Evolutionary conservation across 371 early-diverging fungal genomes (phyloP), one percentile per base, ranked within the genome.

Genomic region (Rhizopus stolonifer): DNA sequence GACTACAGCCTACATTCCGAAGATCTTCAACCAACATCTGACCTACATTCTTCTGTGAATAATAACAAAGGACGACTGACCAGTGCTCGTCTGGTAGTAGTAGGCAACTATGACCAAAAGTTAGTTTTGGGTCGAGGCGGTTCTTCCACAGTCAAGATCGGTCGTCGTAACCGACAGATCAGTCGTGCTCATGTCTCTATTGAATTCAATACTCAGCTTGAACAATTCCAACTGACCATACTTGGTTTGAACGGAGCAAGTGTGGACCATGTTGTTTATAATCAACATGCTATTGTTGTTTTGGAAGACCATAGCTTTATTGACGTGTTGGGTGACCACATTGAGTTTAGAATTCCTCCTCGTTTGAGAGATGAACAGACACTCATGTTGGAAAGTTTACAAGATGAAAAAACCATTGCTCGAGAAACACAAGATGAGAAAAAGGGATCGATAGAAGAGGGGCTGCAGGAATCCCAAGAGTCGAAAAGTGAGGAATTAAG

Each of bases 101-200:
- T 63, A 0, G 82, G 79, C 8, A 66, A 70, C 21, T 65, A 69
- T 32, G 65, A 71, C n/a, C 67, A 71, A 13, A 52, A 65, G 7
- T 67, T 83, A 11, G 77, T 76, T 24, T 61, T 84, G 7, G 84
- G 84, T 4, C 66, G 84, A 63, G 82, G 84, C 18, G 74, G 79
- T 17, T 67, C 74, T 15, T 72, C 74, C 7, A 80, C 79, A 7
- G 49, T 81, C 48, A 81, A 84, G 51, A 74, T 84, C 38, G 84
- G 82, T 26, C 67, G 74, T 23, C 65, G 82, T 26, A 84, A 84
- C 64, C 67, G 79, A 46, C 77, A 81, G 48, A 77, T 84, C 31
- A 81, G 82, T 46, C 78, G 84, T 39, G 61, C 68, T 34, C 84
- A 84, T 58, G 72, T 78, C n/a, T 69, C 80, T 29, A 72, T 84